phyloP scores from a whole-genome alignment of 1,284 basidiomycete genomes.

The Ceratobasidium theobromae region DNA sequence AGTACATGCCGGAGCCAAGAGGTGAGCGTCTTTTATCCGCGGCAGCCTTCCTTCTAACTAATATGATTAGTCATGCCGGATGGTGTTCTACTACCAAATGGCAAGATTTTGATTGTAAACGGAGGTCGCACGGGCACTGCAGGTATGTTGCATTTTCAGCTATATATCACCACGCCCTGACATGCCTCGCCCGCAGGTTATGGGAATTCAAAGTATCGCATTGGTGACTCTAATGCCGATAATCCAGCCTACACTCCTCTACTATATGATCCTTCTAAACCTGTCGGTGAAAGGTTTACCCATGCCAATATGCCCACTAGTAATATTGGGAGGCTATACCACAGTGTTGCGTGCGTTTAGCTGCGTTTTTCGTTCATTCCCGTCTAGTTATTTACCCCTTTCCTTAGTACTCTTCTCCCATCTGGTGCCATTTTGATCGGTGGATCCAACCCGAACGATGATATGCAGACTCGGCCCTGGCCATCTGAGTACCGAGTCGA shows the following conservation, averaged over 20 bases:
- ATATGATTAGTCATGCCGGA: not conserved
- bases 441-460: slow-evolving; percentile 81
- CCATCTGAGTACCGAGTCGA: slow-evolving; percentile 83
- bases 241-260: slow-evolving; percentile 3
- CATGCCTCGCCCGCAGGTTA: not conserved
- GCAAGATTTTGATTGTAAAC: slow-evolving; percentile 7
- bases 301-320: slow-evolving; percentile 6
- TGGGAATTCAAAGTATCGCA: not conserved
- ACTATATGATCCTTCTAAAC: not conserved
- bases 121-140: slow-evolving; percentile 11
- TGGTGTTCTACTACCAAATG: slow-evolving; percentile 1
- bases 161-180: not conserved
- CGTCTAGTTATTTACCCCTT: not conserved
- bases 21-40: not conserved
- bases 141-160: not conserved
- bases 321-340: slow-evolving; percentile 4
- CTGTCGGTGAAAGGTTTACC: slow-evolving; percentile 4
- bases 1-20: slow-evolving; percentile 17
- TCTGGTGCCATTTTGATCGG: slow-evolving; percentile 69
- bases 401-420: slow-evolving; percentile 8
- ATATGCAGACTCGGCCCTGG: slow-evolving; percentile 65
- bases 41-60: not conserved
- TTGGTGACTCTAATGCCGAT: slow-evolving; percentile 10
- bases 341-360: slow-evolving; percentile 11
- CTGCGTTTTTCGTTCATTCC: not conserved